Percentiles rank a stretch among this genome's conserved stretches.
Evolutionary conservation across 495 filamentous ascomycete genomes (phyloP).

Genomic region (Darksidea phi): DNA sequence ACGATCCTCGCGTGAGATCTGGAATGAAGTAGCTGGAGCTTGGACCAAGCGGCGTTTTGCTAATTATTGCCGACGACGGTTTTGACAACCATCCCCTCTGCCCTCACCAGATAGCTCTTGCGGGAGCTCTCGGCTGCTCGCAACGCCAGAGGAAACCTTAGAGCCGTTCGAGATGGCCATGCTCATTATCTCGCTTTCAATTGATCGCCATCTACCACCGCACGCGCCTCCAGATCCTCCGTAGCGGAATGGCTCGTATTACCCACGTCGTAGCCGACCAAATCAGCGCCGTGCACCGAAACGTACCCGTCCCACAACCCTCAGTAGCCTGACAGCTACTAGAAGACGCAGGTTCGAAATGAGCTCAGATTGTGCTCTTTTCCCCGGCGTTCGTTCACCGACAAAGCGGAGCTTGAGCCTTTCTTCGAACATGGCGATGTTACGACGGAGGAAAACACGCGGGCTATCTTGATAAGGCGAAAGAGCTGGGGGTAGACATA

Average conservation of each 20-base stretch:
- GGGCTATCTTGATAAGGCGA: conserved; percentile 47
- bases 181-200: too few relatives aligned
- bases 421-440: conserved; percentile 51
- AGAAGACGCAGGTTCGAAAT: conserved; percentile 41
- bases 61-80: too few relatives aligned
- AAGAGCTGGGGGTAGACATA: conserved; percentile 49
- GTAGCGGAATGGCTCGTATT: conserved; percentile 19
- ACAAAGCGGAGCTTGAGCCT: conserved; percentile 43
- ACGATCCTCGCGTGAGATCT: too few relatives aligned
- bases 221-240: too few relatives aligned
- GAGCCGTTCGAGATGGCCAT: too few relatives aligned
- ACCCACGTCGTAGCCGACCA: conserved; percentile 24
- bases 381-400: conserved; percentile 46
- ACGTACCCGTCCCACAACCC: conserved; percentile 38
- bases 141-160: too few relatives aligned
- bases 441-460: conserved; percentile 42
- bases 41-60: too few relatives aligned
- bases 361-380: conserved; percentile 51
- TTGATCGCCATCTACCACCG: too few relatives aligned
- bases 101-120: too few relatives aligned
- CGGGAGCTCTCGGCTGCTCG: too few relatives aligned
- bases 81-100: too few relatives aligned
- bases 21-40: too few relatives aligned
- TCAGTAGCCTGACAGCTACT: conserved; percentile 48
- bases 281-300: conserved; percentile 20